These are phyloP conservation scores for Candida loeiensis DNA, from an alignment of 805 yeast genomes.

Conservation along the genomic window DNA sequence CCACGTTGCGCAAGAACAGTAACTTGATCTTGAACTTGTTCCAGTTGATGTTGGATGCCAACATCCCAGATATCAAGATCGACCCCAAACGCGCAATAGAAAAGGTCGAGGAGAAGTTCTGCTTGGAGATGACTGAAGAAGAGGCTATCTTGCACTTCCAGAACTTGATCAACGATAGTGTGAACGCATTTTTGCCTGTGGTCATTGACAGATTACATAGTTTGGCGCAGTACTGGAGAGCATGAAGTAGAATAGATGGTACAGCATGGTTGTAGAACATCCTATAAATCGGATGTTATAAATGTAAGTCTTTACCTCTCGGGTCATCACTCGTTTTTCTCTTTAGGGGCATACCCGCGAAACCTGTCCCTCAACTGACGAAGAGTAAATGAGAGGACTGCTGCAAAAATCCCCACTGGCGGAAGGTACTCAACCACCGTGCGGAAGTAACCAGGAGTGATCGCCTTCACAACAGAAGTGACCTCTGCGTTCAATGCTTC, in stretches of 20 bases:
- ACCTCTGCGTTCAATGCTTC: slow-evolving; percentile 21
- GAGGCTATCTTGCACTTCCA: slow-evolving; percentile 96
- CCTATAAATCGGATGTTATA: too few species aligned
- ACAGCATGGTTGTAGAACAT: too few species aligned
- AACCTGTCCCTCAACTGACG: slow-evolving; percentile 9
- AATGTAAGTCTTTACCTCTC: too few species aligned
- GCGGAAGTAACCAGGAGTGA: slow-evolving; percentile 29
- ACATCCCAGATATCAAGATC: slow-evolving; percentile 81
- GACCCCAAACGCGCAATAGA: slow-evolving; percentile 85
- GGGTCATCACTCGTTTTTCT: not conserved
- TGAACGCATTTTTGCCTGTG: slow-evolving; percentile 87
- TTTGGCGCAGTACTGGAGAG: slow-evolving; percentile 97
- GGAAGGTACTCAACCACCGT: slow-evolving; percentile 13
- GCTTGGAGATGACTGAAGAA: slow-evolving; percentile 89
- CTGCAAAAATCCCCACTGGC: slow-evolving; percentile 15
- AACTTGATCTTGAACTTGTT: slow-evolving; percentile 86
- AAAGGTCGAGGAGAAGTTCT: slow-evolving; percentile 91
- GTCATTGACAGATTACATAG: slow-evolving; percentile 94
- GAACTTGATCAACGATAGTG: slow-evolving; percentile 88
- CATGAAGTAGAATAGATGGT: too few species aligned
- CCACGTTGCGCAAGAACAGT: slow-evolving; percentile 84
- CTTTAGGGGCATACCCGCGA: slow-evolving; percentile 7
- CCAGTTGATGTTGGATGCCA: slow-evolving; percentile 90
- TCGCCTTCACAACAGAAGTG: slow-evolving; percentile 20
- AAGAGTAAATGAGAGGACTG: slow-evolving; percentile 7